phyloP scores from a whole-genome alignment of 768 basidiomycete genomes.

The Lactarius evosmus region DNA sequence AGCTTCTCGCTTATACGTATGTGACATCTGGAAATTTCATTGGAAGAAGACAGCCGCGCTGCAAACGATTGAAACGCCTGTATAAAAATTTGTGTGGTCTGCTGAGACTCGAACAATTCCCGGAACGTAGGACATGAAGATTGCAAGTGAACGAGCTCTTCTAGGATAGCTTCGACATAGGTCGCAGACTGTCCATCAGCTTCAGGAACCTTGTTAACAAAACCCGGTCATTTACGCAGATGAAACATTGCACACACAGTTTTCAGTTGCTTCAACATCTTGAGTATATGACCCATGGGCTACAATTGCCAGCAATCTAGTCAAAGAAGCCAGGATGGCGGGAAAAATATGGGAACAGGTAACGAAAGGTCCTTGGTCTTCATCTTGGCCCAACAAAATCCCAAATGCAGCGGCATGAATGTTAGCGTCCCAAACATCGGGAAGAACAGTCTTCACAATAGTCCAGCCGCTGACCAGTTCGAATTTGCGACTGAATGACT shows the following conservation, averaged over 20 bases:
- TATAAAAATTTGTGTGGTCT: conserved; percentile 62
- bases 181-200: conserved; percentile 22
- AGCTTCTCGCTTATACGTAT: conserved; percentile 67
- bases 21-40: conserved; percentile 42
- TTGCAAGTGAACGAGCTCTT: conserved; percentile 68
- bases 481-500: conserved; percentile 75
- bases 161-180: conserved; percentile 55
- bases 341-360: conserved; percentile 68
- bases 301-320: conserved; percentile 44
- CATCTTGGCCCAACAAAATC: conserved; percentile 51
- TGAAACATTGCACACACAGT: conserved; percentile 15
- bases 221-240: neutral
- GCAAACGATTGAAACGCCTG: conserved; percentile 60
- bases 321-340: conserved; percentile 66
- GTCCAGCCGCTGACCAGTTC: conserved; percentile 85
- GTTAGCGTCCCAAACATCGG: conserved; percentile 59
- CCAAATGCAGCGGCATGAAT: conserved; percentile 70
- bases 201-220: neutral
- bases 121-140: conserved; percentile 63
- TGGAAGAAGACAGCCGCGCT: conserved; percentile 38
- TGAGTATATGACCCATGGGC: conserved; percentile 8
- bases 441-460: conserved; percentile 64
- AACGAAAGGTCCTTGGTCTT: conserved; percentile 38
- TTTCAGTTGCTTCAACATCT: conserved; percentile 29
- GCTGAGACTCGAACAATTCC: conserved; percentile 68